Evolutionary conservation across 202 grass and related monocot species (phyloP), one percentile per base, ranked within the genome.

Genomic region (Elaeis oleifera): DNA sequence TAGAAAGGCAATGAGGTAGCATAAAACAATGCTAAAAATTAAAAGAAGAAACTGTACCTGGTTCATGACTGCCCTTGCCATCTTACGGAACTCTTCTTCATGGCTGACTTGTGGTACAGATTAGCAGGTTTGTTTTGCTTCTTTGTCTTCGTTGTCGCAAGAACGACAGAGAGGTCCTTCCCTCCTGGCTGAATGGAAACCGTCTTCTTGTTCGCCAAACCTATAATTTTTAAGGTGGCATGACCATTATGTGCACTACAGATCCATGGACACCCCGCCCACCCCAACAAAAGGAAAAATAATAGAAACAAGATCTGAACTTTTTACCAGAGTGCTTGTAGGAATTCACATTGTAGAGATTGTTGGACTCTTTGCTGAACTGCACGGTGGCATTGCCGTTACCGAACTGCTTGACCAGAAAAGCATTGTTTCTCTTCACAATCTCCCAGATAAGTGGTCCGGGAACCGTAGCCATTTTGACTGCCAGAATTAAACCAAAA

Each of bases 311-410:
- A 49, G 31, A 31, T 14, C 15, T 31, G 8, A 59, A 8, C 3
- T 23, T 54, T 18, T 7, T 3, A 97, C 94, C 94, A 5, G 94
- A 99, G 74, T 84, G 66, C 77, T 92, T 99, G 88, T 92, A 99
- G 54, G 94, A 92, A 75, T 84, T 77, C 54, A 89, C 25, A 25
- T 92, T 99, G 81, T 84, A 99, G 48, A 99, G 94, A 69, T 99
- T 89, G 80, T 92, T 99, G 3, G 88, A 79, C 88, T 99, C 94
- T 72, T 85, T 99, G 80, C 75, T 89, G 88, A 99, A 99, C 69
- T 92, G 85, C 20, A 92, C 88, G 79, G 76, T 92, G 59, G 88
- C 80, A 50, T 89, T 89, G 58, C 85, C 78, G 19, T 83, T 99
- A 18, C 94, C 88, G 27, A 89, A 99, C 73, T 99, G 77, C 82